These are phyloP conservation scores for Thelonectria olida DNA, from an alignment of 2,329 filamentous ascomycete species.

Conservation along the genomic window DNA sequence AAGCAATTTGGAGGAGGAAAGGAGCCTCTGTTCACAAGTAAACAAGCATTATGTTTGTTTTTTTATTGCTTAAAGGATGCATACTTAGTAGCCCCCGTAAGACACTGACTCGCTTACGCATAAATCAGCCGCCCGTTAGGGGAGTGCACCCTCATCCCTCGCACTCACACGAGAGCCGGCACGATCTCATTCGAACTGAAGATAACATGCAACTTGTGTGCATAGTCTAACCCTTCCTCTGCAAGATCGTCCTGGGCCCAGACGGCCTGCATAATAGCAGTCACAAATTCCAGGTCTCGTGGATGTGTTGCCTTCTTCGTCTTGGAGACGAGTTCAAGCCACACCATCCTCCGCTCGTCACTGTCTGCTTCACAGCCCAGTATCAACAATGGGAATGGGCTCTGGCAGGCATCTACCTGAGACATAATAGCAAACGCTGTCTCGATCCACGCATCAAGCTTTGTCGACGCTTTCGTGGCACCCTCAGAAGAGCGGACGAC, in stretches of 20 bases:
- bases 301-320: not conserved
- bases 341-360: not conserved
- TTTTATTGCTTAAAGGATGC: no score
- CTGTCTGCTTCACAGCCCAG: conserved; percentile 4
- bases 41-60: no score
- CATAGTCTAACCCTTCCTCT: conserved; percentile 3
- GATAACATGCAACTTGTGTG: conserved; percentile 2
- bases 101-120: no score
- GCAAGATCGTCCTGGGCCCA: conserved; percentile 10
- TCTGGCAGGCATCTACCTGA: not conserved
- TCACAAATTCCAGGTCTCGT: not conserved
- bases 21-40: no score
- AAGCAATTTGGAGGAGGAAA: no score
- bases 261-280: not conserved
- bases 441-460: not conserved
- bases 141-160: no score
- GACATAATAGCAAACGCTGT: not conserved
- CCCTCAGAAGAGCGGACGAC: not conserved
- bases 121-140: no score
- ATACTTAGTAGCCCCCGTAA: no score
- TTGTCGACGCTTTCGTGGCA: not conserved
- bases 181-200: conserved; percentile 4
- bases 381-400: conserved; percentile 8
- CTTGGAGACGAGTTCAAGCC: not conserved
- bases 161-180: not conserved